Conservation (phyloP, 257 asterid genomes). For the Cruciata laevipes region DNA sequence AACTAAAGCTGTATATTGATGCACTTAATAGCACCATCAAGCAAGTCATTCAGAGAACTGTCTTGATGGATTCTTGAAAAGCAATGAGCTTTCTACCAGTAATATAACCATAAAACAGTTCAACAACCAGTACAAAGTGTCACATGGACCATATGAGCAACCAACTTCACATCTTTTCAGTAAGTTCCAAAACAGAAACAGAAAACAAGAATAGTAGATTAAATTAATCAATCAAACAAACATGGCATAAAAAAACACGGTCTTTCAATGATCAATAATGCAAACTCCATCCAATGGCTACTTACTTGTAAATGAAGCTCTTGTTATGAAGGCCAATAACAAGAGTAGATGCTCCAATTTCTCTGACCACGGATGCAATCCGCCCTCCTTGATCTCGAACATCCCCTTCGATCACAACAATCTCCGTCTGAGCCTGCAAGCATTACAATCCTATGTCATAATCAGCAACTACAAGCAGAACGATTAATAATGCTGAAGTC, state of each 20-base stretch:
- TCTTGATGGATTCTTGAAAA: background rate
- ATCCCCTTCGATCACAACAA: constrained; percentile 81
- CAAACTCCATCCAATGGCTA: constrained; percentile 11
- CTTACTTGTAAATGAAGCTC: constrained; percentile 76
- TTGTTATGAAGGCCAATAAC: constrained; percentile 83
- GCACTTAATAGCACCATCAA: background rate
- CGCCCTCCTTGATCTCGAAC: constrained; percentile 47
- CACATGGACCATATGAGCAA: background rate
- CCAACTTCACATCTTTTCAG: background rate
- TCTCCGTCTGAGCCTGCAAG: constrained; percentile 75
- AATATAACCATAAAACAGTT: background rate
- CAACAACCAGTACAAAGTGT: background rate
- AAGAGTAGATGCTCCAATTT: constrained; percentile 81
- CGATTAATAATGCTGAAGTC: too few species aligned
- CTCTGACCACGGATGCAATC: constrained; percentile 62
- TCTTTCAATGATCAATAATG: constrained; percentile 8
- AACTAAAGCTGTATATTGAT: background rate
- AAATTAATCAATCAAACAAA: constrained; percentile 7
- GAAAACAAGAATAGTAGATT: background rate
- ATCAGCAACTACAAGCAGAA: constrained; percentile 7
- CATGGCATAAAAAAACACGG: background rate
- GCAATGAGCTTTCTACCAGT: background rate
- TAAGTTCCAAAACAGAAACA: background rate
- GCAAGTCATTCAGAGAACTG: background rate
- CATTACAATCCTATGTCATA: constrained; percentile 24